Evolutionary conservation across 768 basidiomycete genomes (phyloP).

Genomic region (Boletus sp.): DNA sequence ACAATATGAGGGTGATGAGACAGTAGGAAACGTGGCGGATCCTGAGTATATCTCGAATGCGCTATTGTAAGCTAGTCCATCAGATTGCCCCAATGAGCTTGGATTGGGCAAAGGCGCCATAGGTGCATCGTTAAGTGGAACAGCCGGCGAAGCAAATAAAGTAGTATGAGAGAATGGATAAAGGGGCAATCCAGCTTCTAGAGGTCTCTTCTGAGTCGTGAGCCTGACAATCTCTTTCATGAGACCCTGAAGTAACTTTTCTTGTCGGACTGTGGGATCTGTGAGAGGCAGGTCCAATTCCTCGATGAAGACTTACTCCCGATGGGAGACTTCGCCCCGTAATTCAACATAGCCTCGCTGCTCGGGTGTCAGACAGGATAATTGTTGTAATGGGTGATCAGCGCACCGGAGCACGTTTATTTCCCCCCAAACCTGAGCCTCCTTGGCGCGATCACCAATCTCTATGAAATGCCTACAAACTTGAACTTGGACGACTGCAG

Average conservation of each 20-base stretch:
- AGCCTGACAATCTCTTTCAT: conserved; percentile 84
- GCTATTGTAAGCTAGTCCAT: conserved; percentile 2
- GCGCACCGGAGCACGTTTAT: conserved; percentile 76
- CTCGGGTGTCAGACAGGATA: conserved; percentile 5
- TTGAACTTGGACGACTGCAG: conserved; percentile 82
- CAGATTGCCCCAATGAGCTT: conserved; percentile 4
- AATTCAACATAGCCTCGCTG: conserved; percentile 82
- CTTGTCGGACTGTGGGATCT: conserved; percentile 64
- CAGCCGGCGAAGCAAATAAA: conserved; percentile 52
- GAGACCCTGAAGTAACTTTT: conserved; percentile 73
- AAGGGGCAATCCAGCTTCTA: conserved; percentile 75
- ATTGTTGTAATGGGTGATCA: not conserved
- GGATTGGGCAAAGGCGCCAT: conserved; percentile 31
- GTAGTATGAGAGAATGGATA: conserved; percentile 77
- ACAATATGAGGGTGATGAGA: conserved; percentile 4
- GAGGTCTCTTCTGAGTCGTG: conserved; percentile 75
- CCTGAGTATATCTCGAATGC: conserved; percentile 10
- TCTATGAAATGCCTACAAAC: conserved; percentile 85
- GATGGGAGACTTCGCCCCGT: conserved; percentile 75
- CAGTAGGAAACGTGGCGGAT: not conserved
- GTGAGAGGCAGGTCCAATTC: not conserved
- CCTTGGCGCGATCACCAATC: conserved; percentile 66
- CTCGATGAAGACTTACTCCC: conserved; percentile 54
- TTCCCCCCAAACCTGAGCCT: conserved; percentile 82
- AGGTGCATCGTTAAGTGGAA: conserved; percentile 28